phyloP scores from a whole-genome alignment of 768 basidiomycete species.

The Hypholoma sublateritium region DNA sequence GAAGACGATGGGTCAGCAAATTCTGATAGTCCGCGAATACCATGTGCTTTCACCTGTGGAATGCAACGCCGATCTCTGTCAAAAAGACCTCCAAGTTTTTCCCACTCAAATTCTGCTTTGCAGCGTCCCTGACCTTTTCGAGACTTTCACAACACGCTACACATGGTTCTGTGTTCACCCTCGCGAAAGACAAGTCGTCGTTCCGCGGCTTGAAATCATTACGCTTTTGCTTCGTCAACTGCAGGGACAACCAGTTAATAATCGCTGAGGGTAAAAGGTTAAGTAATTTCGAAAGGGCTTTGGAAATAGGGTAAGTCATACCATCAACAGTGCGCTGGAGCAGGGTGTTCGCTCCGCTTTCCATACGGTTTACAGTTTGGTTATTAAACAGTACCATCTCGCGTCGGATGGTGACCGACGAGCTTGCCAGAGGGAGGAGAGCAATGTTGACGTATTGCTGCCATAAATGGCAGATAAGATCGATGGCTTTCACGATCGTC shows the following conservation, averaged over 20 bases:
- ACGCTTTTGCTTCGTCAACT: slow-evolving; percentile 90
- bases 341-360: slow-evolving; percentile 77
- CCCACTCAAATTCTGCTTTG: slow-evolving; percentile 77
- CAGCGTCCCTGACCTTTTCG: slow-evolving; percentile 77
- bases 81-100: slow-evolving; percentile 93
- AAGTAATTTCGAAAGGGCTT: slow-evolving; percentile 5
- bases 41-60: slow-evolving; percentile 66
- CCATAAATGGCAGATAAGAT: slow-evolving; percentile 94
- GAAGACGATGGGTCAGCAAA: neutral
- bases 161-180: slow-evolving; percentile 95
- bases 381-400: slow-evolving; percentile 95
- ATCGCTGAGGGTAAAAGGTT: slow-evolving; percentile 45
- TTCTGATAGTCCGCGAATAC: neutral
- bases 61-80: slow-evolving; percentile 90
- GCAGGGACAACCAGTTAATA: slow-evolving; percentile 68
- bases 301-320: slow-evolving; percentile 31
- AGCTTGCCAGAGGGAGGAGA: slow-evolving; percentile 80
- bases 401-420: slow-evolving; percentile 82
- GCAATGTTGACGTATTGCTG: slow-evolving; percentile 94
- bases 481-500: slow-evolving; percentile 63
- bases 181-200: slow-evolving; percentile 92
- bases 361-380: slow-evolving; percentile 81
- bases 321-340: slow-evolving; percentile 83
- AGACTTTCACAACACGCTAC: slow-evolving; percentile 80
- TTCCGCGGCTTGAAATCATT: slow-evolving; percentile 97